Evolutionary conservation across 2,329 filamentous ascomycete genomes (phyloP).

Genomic region (Talaromyces sp.): DNA sequence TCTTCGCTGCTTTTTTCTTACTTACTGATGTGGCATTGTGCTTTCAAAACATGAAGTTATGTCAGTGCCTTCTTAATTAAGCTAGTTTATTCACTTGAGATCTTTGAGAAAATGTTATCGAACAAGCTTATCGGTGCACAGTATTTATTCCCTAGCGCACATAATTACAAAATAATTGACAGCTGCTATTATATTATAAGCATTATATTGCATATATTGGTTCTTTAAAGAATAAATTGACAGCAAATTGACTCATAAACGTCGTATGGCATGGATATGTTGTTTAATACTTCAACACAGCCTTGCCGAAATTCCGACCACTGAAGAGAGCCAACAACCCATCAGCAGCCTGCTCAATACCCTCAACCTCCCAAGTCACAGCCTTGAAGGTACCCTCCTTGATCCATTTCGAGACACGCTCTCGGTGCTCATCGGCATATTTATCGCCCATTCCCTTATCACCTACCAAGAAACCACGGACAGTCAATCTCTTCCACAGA

Average conservation of each 20-base stretch:
- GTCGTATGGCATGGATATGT: neutral
- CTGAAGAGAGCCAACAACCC: conserved; percentile 71
- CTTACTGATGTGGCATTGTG: too few relatives aligned
- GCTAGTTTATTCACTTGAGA: too few relatives aligned
- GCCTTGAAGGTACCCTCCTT: conserved; percentile 71
- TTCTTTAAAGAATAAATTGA: neutral
- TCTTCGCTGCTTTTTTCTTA: too few relatives aligned
- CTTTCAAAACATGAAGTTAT: too few relatives aligned
- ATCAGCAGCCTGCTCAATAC: conserved; percentile 72
- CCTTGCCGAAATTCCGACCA: conserved; percentile 84
- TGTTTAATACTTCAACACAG: conserved; percentile 64
- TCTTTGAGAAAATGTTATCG: too few relatives aligned
- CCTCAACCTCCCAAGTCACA: conserved; percentile 64
- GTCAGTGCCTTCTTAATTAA: too few relatives aligned
- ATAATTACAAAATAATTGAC: too few relatives aligned
- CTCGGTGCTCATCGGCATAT: conserved; percentile 67
- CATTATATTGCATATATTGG: too few relatives aligned
- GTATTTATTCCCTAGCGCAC: too few relatives aligned
- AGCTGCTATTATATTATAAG: too few relatives aligned
- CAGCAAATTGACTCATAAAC: neutral
- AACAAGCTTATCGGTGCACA: too few relatives aligned
- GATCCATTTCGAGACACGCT: conserved; percentile 73
- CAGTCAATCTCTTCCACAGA: conserved; percentile 62
- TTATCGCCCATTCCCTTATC: conserved; percentile 64
- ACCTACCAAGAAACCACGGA: conserved; percentile 73